Evolutionary conservation across 1,284 basidiomycete genomes (phyloP).

Genomic region (Gastroboletus turbinatus): DNA sequence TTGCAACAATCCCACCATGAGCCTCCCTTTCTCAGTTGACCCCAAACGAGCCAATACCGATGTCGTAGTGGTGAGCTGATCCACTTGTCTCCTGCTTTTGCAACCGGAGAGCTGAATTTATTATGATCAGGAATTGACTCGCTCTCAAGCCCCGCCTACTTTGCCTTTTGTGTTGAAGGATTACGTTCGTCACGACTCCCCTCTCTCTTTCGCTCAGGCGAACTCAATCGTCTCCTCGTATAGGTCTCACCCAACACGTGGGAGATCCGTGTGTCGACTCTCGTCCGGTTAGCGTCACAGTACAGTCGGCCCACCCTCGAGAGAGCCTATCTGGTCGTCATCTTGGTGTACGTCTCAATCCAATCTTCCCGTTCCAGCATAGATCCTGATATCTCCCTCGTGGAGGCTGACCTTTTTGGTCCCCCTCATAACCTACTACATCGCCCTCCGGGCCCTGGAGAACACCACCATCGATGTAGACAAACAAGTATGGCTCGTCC

Average conservation of each 20-base stretch:
- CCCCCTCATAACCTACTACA: constrained; percentile 42
- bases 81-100: neutral
- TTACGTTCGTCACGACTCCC: constrained; percentile 22
- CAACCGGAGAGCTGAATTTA: constrained; percentile 1
- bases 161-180: constrained; percentile 39
- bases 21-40: constrained; percentile 1
- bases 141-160: constrained; percentile 27
- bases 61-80: constrained; percentile 28
- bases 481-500: constrained; percentile 37
- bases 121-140: constrained; percentile 35
- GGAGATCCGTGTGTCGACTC: constrained; percentile 41
- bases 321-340: constrained; percentile 41
- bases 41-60: constrained; percentile 20
- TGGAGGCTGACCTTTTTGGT: constrained; percentile 41
- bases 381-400: neutral
- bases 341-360: constrained; percentile 39
- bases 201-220: neutral
- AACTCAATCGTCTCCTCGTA: neutral
- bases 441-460: constrained; percentile 32
- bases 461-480: constrained; percentile 7
- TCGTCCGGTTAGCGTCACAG: constrained; percentile 40
- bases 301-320: constrained; percentile 51
- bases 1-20: constrained; percentile 11
- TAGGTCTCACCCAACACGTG: constrained; percentile 49
- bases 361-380: neutral